A percentile compares a stretch with the other conserved stretches of the same genome.
Conservation (phyloP, 2,329 filamentous ascomycete genomes). For the Penicillium sp. region DNA sequence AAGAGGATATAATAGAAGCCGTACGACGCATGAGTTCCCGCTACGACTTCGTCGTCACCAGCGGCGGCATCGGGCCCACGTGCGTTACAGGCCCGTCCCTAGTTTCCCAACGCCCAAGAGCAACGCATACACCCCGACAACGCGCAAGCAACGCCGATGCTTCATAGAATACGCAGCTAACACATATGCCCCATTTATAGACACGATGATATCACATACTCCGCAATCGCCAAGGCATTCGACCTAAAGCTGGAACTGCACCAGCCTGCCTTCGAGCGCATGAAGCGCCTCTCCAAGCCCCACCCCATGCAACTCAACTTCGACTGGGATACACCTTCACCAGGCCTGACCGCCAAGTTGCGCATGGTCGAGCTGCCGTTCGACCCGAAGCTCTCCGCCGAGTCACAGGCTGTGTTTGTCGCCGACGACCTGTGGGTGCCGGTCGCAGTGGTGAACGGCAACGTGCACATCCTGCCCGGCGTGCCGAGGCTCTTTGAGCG, state of each 20-base stretch:
- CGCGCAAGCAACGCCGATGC: not conserved
- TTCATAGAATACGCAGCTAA: not conserved
- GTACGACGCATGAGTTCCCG: conserved; percentile 79
- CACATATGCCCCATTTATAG: conserved; percentile 47
- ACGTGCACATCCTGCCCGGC: conserved; percentile 88
- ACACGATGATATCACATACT: conserved; percentile 97
- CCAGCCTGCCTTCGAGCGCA: conserved; percentile 71
- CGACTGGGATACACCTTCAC: conserved; percentile 79
- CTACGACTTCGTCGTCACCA: conserved; percentile 95
- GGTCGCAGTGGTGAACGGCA: conserved; percentile 82
- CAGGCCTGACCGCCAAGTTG: conserved; percentile 75
- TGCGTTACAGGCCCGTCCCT: conserved; percentile 48
- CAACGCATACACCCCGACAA: not conserved
- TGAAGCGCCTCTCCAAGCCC: conserved; percentile 77
- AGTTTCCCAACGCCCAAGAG: not conserved
- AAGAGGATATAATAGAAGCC: conserved; percentile 84
- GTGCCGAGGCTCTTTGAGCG: conserved; percentile 81
- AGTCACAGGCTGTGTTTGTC: conserved; percentile 76
- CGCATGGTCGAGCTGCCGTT: conserved; percentile 88
- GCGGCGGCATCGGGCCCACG: conserved; percentile 94
- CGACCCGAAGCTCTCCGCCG: conserved; percentile 63
- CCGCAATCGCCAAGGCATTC: conserved; percentile 90
- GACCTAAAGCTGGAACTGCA: conserved; percentile 73
- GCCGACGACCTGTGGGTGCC: conserved; percentile 87
- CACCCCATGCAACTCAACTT: conserved; percentile 73